Evolutionary conservation across 148 eudicot genomes (phyloP).

Genomic region (Vaccinium myrtillus): DNA sequence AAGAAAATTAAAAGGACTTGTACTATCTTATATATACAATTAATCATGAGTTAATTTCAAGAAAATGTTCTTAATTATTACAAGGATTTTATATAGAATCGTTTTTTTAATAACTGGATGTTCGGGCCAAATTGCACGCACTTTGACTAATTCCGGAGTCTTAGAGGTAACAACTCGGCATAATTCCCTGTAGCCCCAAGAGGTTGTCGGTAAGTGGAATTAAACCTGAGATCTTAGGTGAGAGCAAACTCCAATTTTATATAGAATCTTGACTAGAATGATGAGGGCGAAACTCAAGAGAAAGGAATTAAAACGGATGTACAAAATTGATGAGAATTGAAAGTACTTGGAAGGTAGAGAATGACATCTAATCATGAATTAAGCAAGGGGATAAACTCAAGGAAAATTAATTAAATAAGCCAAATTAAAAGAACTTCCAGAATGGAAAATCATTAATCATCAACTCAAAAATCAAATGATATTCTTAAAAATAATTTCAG

Average conservation of each 20-base stretch:
- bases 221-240: too few relatives aligned
- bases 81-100: too few relatives aligned
- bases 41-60: not conserved
- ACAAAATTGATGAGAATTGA: not conserved
- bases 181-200: too few relatives aligned
- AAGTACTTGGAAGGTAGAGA: not conserved
- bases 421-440: not conserved
- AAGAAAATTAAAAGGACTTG: not conserved
- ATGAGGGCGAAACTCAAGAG: not conserved
- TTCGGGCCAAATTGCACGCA: too few relatives aligned
- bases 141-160: too few relatives aligned
- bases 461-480: not conserved
- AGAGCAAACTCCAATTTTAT: too few relatives aligned
- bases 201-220: too few relatives aligned
- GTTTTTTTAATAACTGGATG: too few relatives aligned
- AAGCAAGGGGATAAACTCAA: not conserved
- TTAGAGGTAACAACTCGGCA: too few relatives aligned
- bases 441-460: not conserved
- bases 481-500: not conserved
- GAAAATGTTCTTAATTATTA: not conserved
- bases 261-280: not conserved
- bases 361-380: not conserved
- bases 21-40: not conserved
- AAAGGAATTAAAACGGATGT: not conserved
- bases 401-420: not conserved